A percentile compares a stretch with the other conserved stretches of the same genome.
Evolutionary conservation across 495 filamentous ascomycete species (phyloP).

Genomic region (Aspergillus sclerotiicarbonarius): DNA sequence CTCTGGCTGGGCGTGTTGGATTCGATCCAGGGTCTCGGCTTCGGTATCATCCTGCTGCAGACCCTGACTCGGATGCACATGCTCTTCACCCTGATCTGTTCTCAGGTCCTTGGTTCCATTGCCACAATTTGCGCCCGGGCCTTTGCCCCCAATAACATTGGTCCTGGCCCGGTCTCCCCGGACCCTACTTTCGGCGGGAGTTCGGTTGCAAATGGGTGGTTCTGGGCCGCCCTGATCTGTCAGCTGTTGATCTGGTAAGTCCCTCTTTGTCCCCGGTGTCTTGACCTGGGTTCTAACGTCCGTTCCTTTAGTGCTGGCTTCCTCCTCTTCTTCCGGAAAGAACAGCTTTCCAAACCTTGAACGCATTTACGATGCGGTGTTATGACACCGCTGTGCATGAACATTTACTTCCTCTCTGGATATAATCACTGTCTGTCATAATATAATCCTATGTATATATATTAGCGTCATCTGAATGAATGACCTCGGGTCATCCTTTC

Average conservation of each 20-base stretch:
- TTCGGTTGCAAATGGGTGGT: slow-evolving; percentile 56
- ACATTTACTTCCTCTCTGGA: too few species aligned
- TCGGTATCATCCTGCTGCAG: slow-evolving; percentile 50
- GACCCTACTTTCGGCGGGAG: slow-evolving; percentile 40
- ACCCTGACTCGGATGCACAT: slow-evolving; percentile 50
- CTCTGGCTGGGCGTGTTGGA: slow-evolving; percentile 50
- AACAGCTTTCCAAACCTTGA: slow-evolving; percentile 67
- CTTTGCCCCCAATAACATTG: slow-evolving; percentile 45
- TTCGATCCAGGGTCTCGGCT: slow-evolving; percentile 46
- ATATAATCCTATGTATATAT: too few species aligned
- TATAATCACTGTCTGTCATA: too few species aligned
- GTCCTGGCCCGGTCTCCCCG: slow-evolving; percentile 43
- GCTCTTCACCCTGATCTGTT: slow-evolving; percentile 47
- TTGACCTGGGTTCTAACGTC: slow-evolving; percentile 4
- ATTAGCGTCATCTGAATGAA: too few species aligned
- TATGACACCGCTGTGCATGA: too few species aligned
- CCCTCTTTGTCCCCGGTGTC: background rate
- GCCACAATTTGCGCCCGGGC: slow-evolving; percentile 46
- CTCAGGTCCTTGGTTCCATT: slow-evolving; percentile 47
- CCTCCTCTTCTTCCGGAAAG: slow-evolving; percentile 67
- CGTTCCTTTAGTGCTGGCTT: slow-evolving; percentile 50
- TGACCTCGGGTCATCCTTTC: too few species aligned
- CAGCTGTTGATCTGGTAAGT: slow-evolving; percentile 60
- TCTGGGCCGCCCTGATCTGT: slow-evolving; percentile 61
- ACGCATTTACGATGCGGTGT: background rate